Evolutionary conservation across 2,329 filamentous ascomycete species (phyloP).

Genomic region (Fusarium verrucosum): DNA sequence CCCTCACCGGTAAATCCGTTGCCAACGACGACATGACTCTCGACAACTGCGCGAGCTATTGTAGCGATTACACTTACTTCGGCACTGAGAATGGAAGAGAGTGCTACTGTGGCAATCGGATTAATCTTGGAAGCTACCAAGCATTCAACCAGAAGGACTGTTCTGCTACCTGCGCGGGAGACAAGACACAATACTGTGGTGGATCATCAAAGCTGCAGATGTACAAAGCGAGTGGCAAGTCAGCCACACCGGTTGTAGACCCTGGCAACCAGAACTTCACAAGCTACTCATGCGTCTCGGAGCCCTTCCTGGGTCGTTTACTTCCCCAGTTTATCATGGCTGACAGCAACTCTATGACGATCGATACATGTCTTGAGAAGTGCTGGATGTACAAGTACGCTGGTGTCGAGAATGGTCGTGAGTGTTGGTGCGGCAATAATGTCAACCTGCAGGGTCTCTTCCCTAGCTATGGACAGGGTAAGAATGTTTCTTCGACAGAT

Average conservation of each 20-base stretch:
- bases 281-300: slow-evolving; percentile 49
- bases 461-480: slow-evolving; percentile 36
- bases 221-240: slow-evolving; percentile 42
- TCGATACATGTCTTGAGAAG: slow-evolving; percentile 47
- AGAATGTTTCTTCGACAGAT: slow-evolving; percentile 45
- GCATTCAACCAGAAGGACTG: slow-evolving; percentile 48
- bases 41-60: slow-evolving; percentile 47
- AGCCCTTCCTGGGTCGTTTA: slow-evolving; percentile 48
- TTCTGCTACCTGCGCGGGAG: slow-evolving; percentile 47
- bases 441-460: slow-evolving; percentile 43
- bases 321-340: slow-evolving; percentile 46
- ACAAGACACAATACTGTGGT: slow-evolving; percentile 50
- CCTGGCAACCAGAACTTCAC: slow-evolving; percentile 51
- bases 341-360: slow-evolving; percentile 47
- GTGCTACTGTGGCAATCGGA: slow-evolving; percentile 52
- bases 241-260: slow-evolving; percentile 40
- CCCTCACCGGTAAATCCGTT: slow-evolving; percentile 44
- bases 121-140: slow-evolving; percentile 43
- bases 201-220: slow-evolving; percentile 47
- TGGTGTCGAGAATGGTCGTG: slow-evolving; percentile 51
- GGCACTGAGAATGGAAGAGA: slow-evolving; percentile 51
- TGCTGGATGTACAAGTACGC: slow-evolving; percentile 50
- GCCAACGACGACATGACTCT: slow-evolving; percentile 50
- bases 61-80: slow-evolving; percentile 46
- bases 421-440: slow-evolving; percentile 52